These are phyloP conservation scores for Lipomyces anomalus DNA, from an alignment of 805 yeast genomes.

Conservation along the genomic window DNA sequence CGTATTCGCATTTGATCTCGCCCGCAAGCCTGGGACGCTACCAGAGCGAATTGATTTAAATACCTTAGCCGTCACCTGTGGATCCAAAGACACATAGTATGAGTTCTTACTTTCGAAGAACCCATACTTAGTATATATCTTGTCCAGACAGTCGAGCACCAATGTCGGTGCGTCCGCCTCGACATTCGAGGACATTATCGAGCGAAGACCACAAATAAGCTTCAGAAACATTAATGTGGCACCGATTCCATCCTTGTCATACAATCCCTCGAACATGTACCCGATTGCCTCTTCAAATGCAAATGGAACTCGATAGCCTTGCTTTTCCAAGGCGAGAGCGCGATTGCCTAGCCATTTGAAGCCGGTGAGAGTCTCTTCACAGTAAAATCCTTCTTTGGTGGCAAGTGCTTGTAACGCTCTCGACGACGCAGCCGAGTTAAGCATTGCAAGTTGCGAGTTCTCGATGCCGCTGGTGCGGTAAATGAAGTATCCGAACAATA, in stretches of 20 bases:
- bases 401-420: slow-evolving; percentile 73
- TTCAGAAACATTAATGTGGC: slow-evolving; percentile 75
- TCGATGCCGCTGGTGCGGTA: slow-evolving; percentile 12
- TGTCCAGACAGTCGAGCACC: slow-evolving; percentile 38
- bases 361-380: slow-evolving; percentile 83
- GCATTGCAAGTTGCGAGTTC: slow-evolving; percentile 43
- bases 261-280: slow-evolving; percentile 75
- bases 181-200: slow-evolving; percentile 6
- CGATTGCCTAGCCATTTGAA: slow-evolving; percentile 96
- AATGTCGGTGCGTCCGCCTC: not conserved
- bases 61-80: slow-evolving; percentile 46
- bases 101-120: slow-evolving; percentile 82
- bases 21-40: slow-evolving; percentile 1
- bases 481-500: slow-evolving; percentile 66
- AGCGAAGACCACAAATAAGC: slow-evolving; percentile 33
- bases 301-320: slow-evolving; percentile 72
- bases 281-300: slow-evolving; percentile 97
- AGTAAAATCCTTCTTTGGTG: slow-evolving; percentile 50
- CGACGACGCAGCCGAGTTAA: slow-evolving; percentile 90
- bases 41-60: slow-evolving; percentile 49
- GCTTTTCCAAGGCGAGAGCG: slow-evolving; percentile 61
- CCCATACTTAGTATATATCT: slow-evolving; percentile 64
- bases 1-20: not conserved
- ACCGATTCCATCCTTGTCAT: slow-evolving; percentile 89
- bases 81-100: slow-evolving; percentile 63